A percentile compares a stretch with the other conserved stretches of the same genome.
These are phyloP conservation scores for Trichoderma oligosporum DNA, from an alignment of 2,329 filamentous ascomycete genomes.

Conservation along the genomic window DNA sequence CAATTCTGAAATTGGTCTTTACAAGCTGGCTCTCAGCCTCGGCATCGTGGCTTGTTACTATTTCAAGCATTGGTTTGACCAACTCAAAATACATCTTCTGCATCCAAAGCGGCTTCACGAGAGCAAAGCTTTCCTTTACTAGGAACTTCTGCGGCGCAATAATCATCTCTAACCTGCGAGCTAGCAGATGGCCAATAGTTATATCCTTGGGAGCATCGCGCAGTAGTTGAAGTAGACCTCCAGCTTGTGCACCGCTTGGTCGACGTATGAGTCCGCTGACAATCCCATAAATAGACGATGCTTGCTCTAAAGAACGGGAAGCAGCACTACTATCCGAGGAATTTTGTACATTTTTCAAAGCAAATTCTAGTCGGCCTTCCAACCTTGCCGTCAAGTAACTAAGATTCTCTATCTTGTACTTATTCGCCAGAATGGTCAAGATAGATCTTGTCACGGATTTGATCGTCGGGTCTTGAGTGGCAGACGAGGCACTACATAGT, in stretches of 20 bases:
- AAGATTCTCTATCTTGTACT: conserved; percentile 38
- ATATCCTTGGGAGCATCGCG: conserved; percentile 34
- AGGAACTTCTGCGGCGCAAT: conserved; percentile 40
- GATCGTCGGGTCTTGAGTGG: conserved; percentile 18
- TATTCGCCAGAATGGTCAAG: conserved; percentile 44
- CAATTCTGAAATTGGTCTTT: conserved; percentile 44
- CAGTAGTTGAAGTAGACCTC: conserved; percentile 35
- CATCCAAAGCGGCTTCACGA: conserved; percentile 44
- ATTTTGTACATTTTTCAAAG: conserved; percentile 21
- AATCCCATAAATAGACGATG: conserved; percentile 36
- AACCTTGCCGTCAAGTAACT: conserved; percentile 28
- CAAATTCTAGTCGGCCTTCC: conserved; percentile 25
- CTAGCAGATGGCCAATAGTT: conserved; percentile 38
- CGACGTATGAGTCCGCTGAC: conserved; percentile 38
- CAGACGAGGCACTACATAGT: conserved; percentile 17
- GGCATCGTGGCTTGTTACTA: conserved; percentile 36
- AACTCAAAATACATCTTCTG: conserved; percentile 50
- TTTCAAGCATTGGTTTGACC: conserved; percentile 43
- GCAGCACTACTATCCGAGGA: conserved; percentile 18
- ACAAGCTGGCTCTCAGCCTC: conserved; percentile 28
- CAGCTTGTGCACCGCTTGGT: conserved; percentile 35
- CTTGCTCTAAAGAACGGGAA: conserved; percentile 26
- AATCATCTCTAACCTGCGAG: conserved; percentile 41
- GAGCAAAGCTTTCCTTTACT: conserved; percentile 40
- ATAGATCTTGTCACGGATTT: conserved; percentile 35